Evolutionary conservation across 179 eudicot species (phyloP), one percentile per base, ranked within the genome.

Genomic region (Beta lomatogona): DNA sequence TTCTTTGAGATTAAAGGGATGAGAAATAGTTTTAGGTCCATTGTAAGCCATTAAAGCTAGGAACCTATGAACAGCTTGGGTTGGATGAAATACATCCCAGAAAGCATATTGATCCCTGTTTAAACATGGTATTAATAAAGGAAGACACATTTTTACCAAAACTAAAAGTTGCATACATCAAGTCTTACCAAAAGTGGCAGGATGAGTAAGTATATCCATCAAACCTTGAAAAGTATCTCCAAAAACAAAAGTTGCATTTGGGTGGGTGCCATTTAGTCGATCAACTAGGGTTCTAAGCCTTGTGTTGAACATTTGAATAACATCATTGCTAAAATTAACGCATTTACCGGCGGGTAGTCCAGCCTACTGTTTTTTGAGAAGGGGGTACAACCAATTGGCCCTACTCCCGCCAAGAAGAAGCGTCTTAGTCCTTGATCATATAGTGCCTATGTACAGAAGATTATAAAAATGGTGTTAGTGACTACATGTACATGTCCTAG

Each of bases 71-170:
- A 86, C 93, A 53, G 83, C 89, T 83, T 93, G 88, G 0, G 97
- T 89, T 6, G 98, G 98, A 84, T 94, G 98, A 74, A 85, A 94
- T 12, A 93, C 93, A 82, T 94, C 98, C 98, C 98, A 94, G 68
- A 93, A 94, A 4, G 92, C 85, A 78, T 89, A 86, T 72, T 90
- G 80, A 15, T 83, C 83, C 81, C 98, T 87, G 66, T 93, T 88
- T 5, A 28, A n/a, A 70, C 98, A 94, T 66, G 98, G 98, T 8
- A 85, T 60, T 64, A 77, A 58, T 58, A 90, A 79, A 4, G 98
- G 96, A 50, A 91, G 79, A 80, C 98, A 94, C 45, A 92, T 90
- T 70, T 88, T 84, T 85, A 90, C 92, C 48, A 3, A 58, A 58
- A 58, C 13, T 58, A 14, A 58, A 12, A 5, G n/a, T n/a, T 13